A percentile compares a stretch with the other conserved stretches of the same genome.
Conservation (phyloP, 768 basidiomycete species). For the Podaxis sp. region DNA sequence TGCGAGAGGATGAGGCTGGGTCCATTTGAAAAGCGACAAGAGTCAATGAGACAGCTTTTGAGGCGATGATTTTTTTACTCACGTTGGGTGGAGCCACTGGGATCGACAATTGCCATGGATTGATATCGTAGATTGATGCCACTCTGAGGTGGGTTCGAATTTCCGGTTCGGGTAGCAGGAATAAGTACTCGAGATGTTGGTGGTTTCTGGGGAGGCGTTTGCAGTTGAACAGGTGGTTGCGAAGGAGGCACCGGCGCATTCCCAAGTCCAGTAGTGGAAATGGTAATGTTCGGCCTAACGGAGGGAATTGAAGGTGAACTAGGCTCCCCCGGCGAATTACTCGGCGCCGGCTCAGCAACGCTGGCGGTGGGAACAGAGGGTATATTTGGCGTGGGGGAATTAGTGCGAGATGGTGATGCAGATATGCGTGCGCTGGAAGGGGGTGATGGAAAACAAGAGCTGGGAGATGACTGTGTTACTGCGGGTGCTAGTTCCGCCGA, state of each 20-base stretch:
- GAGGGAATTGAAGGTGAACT: background rate
- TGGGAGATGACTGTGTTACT: background rate
- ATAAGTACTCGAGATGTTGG: background rate
- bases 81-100: slow-evolving; percentile 1
- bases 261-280: background rate
- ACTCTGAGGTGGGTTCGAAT: background rate
- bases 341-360: slow-evolving; percentile 5
- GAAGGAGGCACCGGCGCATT: background rate
- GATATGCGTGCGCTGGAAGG: background rate
- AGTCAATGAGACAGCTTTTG: background rate
- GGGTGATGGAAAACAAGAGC: background rate
- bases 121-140: slow-evolving; percentile 14
- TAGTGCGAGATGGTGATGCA: background rate
- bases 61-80: background rate
- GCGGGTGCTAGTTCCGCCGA: background rate
- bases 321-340: slow-evolving; percentile 3
- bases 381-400: slow-evolving; percentile 8
- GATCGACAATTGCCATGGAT: slow-evolving; percentile 13
- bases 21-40: background rate
- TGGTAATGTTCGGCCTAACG: slow-evolving; percentile 5
- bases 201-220: background rate
- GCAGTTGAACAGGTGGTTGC: background rate
- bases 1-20: background rate
- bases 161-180: background rate
- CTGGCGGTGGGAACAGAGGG: slow-evolving; percentile 1